Percentiles rank a stretch among this genome's conserved stretches.
phyloP scores from a whole-genome alignment of 805 yeast genomes.

The Yamadazyma olivae region DNA sequence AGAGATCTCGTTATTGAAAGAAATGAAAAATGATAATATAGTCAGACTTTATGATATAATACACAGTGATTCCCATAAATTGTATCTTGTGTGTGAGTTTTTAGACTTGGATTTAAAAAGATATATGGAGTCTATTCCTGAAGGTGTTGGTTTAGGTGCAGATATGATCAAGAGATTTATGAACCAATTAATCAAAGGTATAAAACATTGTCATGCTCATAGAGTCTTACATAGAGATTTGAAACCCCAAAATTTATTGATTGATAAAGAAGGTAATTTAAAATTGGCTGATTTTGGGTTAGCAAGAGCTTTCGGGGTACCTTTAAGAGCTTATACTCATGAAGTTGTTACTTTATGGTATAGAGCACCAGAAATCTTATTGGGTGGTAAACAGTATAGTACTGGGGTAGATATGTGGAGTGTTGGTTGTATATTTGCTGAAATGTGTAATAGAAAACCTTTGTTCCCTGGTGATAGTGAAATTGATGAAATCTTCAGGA shows the following conservation, averaged over 20 bases:
- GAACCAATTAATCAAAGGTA: conserved; percentile 88
- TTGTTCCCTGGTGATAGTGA: conserved; percentile 97
- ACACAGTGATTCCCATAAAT: conserved; percentile 89
- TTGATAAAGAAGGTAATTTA: conserved; percentile 92
- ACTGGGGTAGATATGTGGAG: conserved; percentile 99
- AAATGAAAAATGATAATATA: conserved; percentile 88
- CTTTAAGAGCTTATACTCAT: conserved; percentile 93
- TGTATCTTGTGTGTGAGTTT: conserved; percentile 90
- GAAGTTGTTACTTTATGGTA: conserved; percentile 99
- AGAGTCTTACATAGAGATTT: conserved; percentile 93
- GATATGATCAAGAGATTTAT: conserved; percentile 90
- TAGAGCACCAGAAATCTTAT: conserved; percentile 90
- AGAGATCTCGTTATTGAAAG: conserved; percentile 91
- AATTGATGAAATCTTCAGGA: conserved; percentile 93
- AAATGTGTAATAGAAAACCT: conserved; percentile 95
- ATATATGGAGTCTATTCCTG: conserved; percentile 94
- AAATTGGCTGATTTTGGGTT: conserved; percentile 81
- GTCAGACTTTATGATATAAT: conserved; percentile 91
- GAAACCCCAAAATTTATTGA: conserved; percentile 93
- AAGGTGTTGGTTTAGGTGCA: conserved; percentile 84
- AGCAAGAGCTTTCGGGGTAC: conserved; percentile 97
- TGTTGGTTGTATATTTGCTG: conserved; percentile 96
- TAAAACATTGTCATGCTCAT: conserved; percentile 90
- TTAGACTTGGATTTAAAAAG: conserved; percentile 92
- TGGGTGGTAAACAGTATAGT: conserved; percentile 96